Evolutionary conservation across 1,284 basidiomycete genomes (phyloP).

Genomic region (Gastroboletus turbinatus): DNA sequence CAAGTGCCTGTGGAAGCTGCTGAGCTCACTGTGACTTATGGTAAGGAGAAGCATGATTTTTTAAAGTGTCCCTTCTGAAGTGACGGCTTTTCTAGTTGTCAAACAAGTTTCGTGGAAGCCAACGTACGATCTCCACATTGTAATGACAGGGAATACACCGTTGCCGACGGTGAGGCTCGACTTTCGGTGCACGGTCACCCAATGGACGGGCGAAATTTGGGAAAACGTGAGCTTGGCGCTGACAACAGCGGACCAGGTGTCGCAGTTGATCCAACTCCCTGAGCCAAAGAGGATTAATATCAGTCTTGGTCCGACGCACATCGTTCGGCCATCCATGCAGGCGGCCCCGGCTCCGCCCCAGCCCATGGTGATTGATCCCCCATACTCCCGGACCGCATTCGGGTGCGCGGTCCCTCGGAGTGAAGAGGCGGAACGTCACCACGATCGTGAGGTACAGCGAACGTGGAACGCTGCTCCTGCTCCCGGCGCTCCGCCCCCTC

Average conservation of each 20-base stretch:
- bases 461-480: too few species aligned
- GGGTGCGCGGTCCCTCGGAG: neutral
- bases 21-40: constrained; percentile 23
- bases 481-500: too few species aligned
- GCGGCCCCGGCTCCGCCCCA: too few species aligned
- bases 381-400: too few species aligned
- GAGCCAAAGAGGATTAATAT: constrained; percentile 23
- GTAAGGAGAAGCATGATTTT: constrained; percentile 2
- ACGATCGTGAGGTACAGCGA: too few species aligned
- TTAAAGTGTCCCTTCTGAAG: neutral
- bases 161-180: constrained; percentile 14
- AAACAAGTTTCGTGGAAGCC: constrained; percentile 20
- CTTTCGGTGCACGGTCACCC: constrained; percentile 22
- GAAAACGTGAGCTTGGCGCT: constrained; percentile 20
- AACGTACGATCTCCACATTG: constrained; percentile 20
- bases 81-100: constrained; percentile 8
- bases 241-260: constrained; percentile 16
- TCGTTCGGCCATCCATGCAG: too few species aligned
- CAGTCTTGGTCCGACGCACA: neutral
- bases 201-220: constrained; percentile 27
- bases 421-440: too few species aligned
- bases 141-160: constrained; percentile 11
- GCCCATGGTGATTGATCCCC: neutral
- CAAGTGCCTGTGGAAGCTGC: constrained; percentile 4
- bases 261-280: constrained; percentile 20